These are phyloP conservation scores for Prunus salicina DNA, from an alignment of 306 rosid genomes.

Conservation along the genomic window DNA sequence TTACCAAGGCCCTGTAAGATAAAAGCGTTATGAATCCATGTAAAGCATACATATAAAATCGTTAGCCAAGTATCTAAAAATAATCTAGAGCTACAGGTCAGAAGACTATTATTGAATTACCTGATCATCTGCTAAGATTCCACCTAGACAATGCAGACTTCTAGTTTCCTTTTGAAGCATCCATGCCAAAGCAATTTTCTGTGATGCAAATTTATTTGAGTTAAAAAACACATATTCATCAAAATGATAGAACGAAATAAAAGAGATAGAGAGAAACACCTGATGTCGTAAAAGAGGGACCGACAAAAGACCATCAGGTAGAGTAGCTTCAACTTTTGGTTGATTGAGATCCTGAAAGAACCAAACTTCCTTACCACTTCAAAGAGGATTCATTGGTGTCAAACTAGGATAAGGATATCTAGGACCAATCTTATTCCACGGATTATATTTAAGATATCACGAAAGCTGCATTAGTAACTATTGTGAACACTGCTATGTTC, in stretches of 20 bases:
- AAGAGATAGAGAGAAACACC: slow-evolving; percentile 46
- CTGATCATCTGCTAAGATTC: slow-evolving; percentile 99
- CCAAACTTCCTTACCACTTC: slow-evolving; percentile 27
- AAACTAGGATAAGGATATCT: not conserved
- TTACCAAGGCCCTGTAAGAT: slow-evolving; percentile 94
- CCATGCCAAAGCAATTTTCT: slow-evolving; percentile 98
- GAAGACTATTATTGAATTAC: slow-evolving; percentile 34
- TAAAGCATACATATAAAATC: not conserved
- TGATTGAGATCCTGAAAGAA: slow-evolving; percentile 81
- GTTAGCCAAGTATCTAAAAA: slow-evolving; percentile 13
- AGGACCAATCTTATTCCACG: not conserved
- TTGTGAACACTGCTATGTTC: no score
- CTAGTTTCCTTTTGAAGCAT: slow-evolving; percentile 92
- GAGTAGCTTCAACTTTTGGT: slow-evolving; percentile 58
- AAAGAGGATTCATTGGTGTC: not conserved
- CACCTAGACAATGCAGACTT: slow-evolving; percentile 96
- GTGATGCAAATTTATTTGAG: slow-evolving; percentile 29
- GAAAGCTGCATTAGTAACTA: no score
- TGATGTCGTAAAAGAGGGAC: slow-evolving; percentile 92
- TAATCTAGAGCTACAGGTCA: slow-evolving; percentile 14
- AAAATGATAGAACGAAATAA: slow-evolving; percentile 4
- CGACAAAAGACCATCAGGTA: slow-evolving; percentile 81
- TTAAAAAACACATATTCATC: slow-evolving; percentile 11
- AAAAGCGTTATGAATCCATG: slow-evolving; percentile 23
- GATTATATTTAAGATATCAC: not conserved